A percentile compares a stretch with the other conserved stretches of the same genome.
Conservation (phyloP, 1,284 basidiomycete species). For the Peniophora sp. region DNA sequence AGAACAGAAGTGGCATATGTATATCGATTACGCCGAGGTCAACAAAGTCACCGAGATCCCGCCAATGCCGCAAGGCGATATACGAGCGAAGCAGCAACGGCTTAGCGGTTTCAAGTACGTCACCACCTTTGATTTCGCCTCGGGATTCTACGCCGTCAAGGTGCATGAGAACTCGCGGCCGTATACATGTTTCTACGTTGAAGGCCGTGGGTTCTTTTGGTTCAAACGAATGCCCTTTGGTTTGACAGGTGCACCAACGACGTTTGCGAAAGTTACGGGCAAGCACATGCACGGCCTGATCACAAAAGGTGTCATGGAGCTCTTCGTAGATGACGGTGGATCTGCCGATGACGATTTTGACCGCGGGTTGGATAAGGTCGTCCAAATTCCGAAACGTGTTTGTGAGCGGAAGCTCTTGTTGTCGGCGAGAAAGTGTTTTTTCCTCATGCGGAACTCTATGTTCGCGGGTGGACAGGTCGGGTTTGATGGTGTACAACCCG, state of each 20-base stretch:
- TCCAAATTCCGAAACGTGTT: constrained; percentile 13
- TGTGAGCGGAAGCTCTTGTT: constrained; percentile 20
- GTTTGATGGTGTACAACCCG: constrained; percentile 20
- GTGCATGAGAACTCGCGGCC: constrained; percentile 19
- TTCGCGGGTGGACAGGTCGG: constrained; percentile 25
- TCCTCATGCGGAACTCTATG: constrained; percentile 23
- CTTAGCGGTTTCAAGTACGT: constrained; percentile 24
- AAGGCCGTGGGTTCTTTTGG: constrained; percentile 28
- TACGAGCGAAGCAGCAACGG: constrained; percentile 23
- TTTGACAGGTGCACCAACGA: constrained; percentile 30
- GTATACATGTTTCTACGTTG: constrained; percentile 29
- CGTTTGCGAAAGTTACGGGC: constrained; percentile 26
- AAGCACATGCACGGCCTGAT: constrained; percentile 23
- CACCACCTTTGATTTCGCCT: constrained; percentile 24
- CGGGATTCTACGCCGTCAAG: constrained; percentile 27
- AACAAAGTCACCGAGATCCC: constrained; percentile 26
- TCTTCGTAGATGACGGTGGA: constrained; percentile 26
- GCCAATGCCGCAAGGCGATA: constrained; percentile 28
- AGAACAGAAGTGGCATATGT: constrained; percentile 24
- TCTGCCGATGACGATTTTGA: constrained; percentile 20
- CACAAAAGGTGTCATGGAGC: constrained; percentile 17
- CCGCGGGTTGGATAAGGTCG: constrained; percentile 14
- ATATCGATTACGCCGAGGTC: constrained; percentile 25
- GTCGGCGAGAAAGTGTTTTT: constrained; percentile 20
- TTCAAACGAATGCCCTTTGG: constrained; percentile 33